Evolutionary conservation across 73 alveolate species (phyloP).

Genomic region (Blepharisma japonicum): DNA sequence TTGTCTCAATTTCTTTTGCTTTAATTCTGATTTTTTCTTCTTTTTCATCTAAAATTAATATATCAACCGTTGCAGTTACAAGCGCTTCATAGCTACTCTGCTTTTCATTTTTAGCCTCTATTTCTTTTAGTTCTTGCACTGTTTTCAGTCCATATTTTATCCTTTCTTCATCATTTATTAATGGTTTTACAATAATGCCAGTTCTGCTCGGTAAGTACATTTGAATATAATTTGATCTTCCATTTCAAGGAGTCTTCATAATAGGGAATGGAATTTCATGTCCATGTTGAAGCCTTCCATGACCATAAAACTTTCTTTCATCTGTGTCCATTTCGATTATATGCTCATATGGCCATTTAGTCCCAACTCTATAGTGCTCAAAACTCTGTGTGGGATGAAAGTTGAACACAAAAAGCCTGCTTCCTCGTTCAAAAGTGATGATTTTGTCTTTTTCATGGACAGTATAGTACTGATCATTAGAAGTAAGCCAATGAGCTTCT

Average conservation of each 20-base stretch:
- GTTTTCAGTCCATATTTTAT: no score
- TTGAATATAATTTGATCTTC: constrained; percentile 76
- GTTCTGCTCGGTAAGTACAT: constrained; percentile 87
- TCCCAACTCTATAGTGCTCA: constrained; percentile 87
- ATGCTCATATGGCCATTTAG: constrained; percentile 85
- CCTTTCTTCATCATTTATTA: not conserved
- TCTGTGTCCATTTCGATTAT: constrained; percentile 89
- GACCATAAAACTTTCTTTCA: constrained; percentile 91
- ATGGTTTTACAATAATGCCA: constrained; percentile 60
- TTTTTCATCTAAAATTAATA: no score
- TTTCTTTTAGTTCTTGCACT: no score
- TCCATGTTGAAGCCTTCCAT: constrained; percentile 76
- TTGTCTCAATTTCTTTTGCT: no score
- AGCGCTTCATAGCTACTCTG: no score
- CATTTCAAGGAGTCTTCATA: constrained; percentile 59
- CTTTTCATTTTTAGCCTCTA: no score
- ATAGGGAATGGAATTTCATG: constrained; percentile 79
- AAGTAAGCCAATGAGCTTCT: constrained; percentile 60
- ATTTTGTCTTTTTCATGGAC: constrained; percentile 87
- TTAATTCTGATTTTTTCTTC: no score
- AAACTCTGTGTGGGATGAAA: constrained; percentile 90
- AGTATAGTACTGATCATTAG: constrained; percentile 77
- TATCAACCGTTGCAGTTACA: no score
- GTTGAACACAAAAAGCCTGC: constrained; percentile 90
- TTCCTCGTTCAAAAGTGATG: constrained; percentile 89